Conservation (phyloP, 495 filamentous ascomycete genomes). For the Penicillium coprophilum region DNA sequence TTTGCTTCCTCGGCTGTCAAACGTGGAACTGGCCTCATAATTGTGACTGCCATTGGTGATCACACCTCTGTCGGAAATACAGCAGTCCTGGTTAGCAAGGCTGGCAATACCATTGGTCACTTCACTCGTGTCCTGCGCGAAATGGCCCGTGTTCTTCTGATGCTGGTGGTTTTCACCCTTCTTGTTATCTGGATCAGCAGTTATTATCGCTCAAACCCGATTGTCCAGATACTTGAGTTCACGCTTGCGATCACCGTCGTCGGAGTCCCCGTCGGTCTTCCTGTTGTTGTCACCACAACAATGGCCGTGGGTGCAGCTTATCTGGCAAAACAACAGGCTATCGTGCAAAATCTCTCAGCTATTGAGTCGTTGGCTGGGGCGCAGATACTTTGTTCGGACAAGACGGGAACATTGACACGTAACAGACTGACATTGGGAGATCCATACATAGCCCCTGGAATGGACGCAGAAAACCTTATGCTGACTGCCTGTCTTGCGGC, state of each 20-base stretch:
- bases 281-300: constrained; percentile 92
- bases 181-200: constrained; percentile 81
- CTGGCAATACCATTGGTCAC: constrained; percentile 70
- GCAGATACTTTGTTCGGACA: constrained; percentile 95
- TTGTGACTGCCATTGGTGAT: constrained; percentile 81
- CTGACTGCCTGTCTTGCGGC: constrained; percentile 87
- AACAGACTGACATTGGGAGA: constrained; percentile 87
- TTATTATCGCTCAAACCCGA: constrained; percentile 81
- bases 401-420: constrained; percentile 83
- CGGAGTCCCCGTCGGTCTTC: constrained; percentile 92
- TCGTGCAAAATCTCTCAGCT: constrained; percentile 90
- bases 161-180: constrained; percentile 77
- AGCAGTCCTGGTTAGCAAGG: constrained; percentile 77
- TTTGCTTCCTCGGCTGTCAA: constrained; percentile 87
- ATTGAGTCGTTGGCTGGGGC: constrained; percentile 94
- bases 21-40: constrained; percentile 80
- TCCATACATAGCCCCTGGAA: constrained; percentile 76
- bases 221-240: constrained; percentile 75
- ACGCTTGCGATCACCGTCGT: constrained; percentile 84
- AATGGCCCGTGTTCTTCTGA: constrained; percentile 71
- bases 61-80: constrained; percentile 87
- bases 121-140: constrained; percentile 86
- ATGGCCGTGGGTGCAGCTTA: constrained; percentile 94
- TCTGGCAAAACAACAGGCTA: constrained; percentile 85
- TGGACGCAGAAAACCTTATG: constrained; percentile 83